Conservation (phyloP, 2,329 filamentous ascomycete genomes). For the Botrytis deweyae region DNA sequence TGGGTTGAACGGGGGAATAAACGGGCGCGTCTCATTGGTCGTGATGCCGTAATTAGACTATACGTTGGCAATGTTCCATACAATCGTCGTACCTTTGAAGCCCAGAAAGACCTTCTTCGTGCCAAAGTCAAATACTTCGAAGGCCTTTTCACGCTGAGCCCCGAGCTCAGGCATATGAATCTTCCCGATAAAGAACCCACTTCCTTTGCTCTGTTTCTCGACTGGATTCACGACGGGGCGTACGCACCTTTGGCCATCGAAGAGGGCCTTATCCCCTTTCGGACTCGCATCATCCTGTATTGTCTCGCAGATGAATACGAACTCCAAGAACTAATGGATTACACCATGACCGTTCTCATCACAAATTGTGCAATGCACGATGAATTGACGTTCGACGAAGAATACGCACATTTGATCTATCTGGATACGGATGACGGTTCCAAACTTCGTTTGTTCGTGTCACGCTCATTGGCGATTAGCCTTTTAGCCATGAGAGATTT, state of each 20-base stretch:
- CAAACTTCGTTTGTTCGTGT: neutral
- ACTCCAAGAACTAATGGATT: neutral
- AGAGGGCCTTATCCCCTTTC: neutral
- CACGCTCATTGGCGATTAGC: neutral
- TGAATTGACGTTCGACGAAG: neutral
- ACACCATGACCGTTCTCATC: conserved; percentile 4
- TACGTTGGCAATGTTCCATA: neutral
- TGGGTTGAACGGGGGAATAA: neutral
- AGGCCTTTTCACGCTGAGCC: too few relatives aligned
- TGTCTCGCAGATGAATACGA: neutral
- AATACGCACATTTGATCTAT: neutral
- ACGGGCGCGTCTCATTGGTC: neutral
- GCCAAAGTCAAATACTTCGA: neutral
- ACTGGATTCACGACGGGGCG: neutral
- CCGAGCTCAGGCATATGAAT: neutral
- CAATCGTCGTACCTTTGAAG: neutral
- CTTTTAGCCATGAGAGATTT: neutral
- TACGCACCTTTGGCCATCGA: neutral
- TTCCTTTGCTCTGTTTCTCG: neutral
- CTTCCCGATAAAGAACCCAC: neutral
- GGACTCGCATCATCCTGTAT: neutral
- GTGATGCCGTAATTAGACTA: neutral
- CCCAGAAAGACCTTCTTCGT: neutral
- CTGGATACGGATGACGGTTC: neutral
- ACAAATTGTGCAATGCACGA: neutral